phyloP scores from a whole-genome alignment of 768 basidiomycete species.

The Termitomyces sp. region DNA sequence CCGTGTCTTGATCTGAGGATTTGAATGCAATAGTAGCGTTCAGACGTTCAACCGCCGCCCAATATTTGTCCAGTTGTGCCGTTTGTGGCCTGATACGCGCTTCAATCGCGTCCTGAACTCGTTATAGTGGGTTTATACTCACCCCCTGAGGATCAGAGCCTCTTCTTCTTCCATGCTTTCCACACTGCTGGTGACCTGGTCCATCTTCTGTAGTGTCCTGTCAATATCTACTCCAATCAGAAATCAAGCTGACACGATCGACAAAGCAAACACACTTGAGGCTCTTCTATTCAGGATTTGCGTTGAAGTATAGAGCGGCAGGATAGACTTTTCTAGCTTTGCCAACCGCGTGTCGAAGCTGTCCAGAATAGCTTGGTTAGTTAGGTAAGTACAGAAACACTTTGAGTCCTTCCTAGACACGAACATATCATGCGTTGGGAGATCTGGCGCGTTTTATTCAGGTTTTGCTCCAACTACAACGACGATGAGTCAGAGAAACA shows the following conservation, averaged over 20 bases:
- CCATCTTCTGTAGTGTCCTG: conserved; percentile 69
- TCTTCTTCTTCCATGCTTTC: conserved; percentile 77
- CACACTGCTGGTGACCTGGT: conserved; percentile 70
- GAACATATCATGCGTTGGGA: conserved; percentile 83
- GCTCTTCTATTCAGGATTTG: conserved; percentile 69
- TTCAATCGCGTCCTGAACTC: not conserved
- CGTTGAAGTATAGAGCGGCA: conserved; percentile 76
- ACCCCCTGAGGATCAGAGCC: conserved; percentile 76
- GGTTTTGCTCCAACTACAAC: conserved; percentile 77
- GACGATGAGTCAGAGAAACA: not conserved
- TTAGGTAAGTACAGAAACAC: conserved; percentile 22
- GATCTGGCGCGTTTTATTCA: conserved; percentile 80
- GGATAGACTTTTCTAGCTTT: conserved; percentile 80
- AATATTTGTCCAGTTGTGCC: conserved; percentile 59
- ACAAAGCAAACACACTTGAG: conserved; percentile 49
- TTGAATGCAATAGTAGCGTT: conserved; percentile 81
- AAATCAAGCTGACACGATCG: not conserved
- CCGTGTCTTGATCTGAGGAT: conserved; percentile 46
- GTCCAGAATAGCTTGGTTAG: conserved; percentile 64
- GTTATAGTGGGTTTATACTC: conserved; percentile 13
- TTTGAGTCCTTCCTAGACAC: conserved; percentile 17
- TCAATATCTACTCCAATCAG: conserved; percentile 60
- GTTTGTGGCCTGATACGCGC: conserved; percentile 56
- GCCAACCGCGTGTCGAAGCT: conserved; percentile 81
- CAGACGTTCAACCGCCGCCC: conserved; percentile 67